Conservation (phyloP, 768 basidiomycete genomes). For the Pleurotus pulmonarius region DNA sequence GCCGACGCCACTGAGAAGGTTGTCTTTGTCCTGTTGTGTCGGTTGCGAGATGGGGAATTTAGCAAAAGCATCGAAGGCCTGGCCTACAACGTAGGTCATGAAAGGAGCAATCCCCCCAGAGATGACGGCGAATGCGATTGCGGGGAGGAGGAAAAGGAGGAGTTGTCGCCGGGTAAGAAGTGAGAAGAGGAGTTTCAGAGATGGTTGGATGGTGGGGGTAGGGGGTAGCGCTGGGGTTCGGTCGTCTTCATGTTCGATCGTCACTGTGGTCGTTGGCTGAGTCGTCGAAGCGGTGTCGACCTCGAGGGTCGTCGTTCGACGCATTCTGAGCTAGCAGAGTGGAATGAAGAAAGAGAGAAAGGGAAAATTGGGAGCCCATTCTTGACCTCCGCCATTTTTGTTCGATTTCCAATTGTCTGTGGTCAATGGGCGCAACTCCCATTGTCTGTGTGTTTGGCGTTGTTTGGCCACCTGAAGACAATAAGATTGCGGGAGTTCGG, state of each 20-base stretch:
- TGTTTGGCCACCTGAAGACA: not conserved
- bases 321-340: slow-evolving; percentile 11
- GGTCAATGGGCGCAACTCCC: not conserved
- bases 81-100: slow-evolving; percentile 82
- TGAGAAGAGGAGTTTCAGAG: slow-evolving; percentile 53
- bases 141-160: slow-evolving; percentile 60
- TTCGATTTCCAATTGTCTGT: slow-evolving; percentile 7
- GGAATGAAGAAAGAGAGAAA: not conserved
- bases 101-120: slow-evolving; percentile 76
- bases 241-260: not conserved
- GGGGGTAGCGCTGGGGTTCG: not conserved
- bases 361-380: not conserved
- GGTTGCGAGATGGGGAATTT: slow-evolving; percentile 39
- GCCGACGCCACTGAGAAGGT: slow-evolving; percentile 55
- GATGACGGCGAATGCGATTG: slow-evolving; percentile 54
- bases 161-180: slow-evolving; percentile 56
- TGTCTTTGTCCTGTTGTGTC: slow-evolving; percentile 37
- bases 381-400: slow-evolving; percentile 1
- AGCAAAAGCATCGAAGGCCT: slow-evolving; percentile 71
- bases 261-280: slow-evolving; percentile 1
- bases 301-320: slow-evolving; percentile 11
- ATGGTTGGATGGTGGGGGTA: slow-evolving; percentile 14
- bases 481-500: not conserved
- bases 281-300: slow-evolving; percentile 8
- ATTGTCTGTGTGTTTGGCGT: slow-evolving; percentile 6